Evolutionary conservation across 2,329 filamentous ascomycete genomes (phyloP), one percentile per base, ranked within the genome.

Genomic region (Aspergillus tubingensis): DNA sequence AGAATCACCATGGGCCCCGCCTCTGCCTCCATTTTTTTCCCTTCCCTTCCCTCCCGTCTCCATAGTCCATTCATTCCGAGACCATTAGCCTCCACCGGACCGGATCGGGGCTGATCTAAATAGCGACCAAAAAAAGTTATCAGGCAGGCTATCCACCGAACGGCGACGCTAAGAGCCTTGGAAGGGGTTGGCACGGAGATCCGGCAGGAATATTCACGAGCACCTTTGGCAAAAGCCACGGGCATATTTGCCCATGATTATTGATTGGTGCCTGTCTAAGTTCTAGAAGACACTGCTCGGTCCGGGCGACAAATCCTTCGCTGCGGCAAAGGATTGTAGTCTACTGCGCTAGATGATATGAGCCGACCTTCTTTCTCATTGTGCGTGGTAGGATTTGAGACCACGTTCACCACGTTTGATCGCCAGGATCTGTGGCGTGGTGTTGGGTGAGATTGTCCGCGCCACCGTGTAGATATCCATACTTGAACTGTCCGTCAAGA

Each of bases 1-100:
- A 63, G 60, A 62, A 65, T 62, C 51, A 58, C 49, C 55, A 21
- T 43, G 39, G 8, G 17, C 25, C 47, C 47, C 47, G 32, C 32
- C 32, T 36, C 11, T 36, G 32, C 32, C 32, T 36, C 32, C 32
- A 36, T 36, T 36, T 36, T 36, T 36, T 36, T 6, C 30, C 27
- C 3, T 25, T 8, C 25, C 25, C 25, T 25, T 5, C 32, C 32
- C 4, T 36, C 32, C 32, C 32, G 32, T 36, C 32, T 36, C 32
- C 32, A 27, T 27, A 27, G 25, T 27, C 25, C 25, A 17, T 50
- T n/a, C 47, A n/a, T 50, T 30, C 47, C 47, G 47, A 50, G n/a
- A 50, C 25, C 25, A 50, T n/a, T 30, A 15, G 47, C 25, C 25
- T 50, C 47, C 47, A 32, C 25, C 47, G 25, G 13, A 1, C 23